Evolutionary conservation across 2,329 filamentous ascomycete species (phyloP), one percentile per base, ranked within the genome.

Genomic region (Alternaria incomplexa): DNA sequence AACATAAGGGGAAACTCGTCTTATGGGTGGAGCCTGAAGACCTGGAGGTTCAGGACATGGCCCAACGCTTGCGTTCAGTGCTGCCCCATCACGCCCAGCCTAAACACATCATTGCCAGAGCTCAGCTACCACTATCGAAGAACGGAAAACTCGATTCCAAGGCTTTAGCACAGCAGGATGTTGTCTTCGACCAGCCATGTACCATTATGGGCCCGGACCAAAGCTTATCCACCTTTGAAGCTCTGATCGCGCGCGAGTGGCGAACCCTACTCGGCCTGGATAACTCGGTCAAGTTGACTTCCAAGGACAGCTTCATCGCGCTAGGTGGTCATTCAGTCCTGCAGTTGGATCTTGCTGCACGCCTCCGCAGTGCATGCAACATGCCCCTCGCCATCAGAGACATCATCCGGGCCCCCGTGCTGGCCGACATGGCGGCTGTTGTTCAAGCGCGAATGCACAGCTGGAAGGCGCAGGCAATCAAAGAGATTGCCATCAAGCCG

Each of bases 1-100:
- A 63, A n/a, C 48, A 45, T 6, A 61, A 65, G 3, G 61, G 70
- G 17, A 73, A 77, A 55, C 36, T 73, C 15, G 62, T 80, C 9
- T 65, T 80, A 6, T 71, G 69, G n/a, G 58, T 72, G 54, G 17
- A 46, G n/a, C 44, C 44, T 12, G 44, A 20, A 9, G n/a, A 23
- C n/a, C 22, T 46, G 20, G n/a, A 46, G 10, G 8, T 9, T 9
- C 30, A 32, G 30, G 30, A 32, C 6, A 9, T 32, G 30, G 30
- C 30, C 30, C 30, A 32, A 7, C 30, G 30, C 6, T 9, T 32
- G 8, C 30, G 30, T 46, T 46, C 20, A 22, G 44, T 46, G 44
- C 44, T 46, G 6, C 22, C 17, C 44, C 44, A 22, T 32, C 30
- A 32, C 8, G 30, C 30, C 6, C 30, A 32, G 30, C 30, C 30